A percentile compares a stretch with the other conserved stretches of the same genome.
Evolutionary conservation across 306 rosid species (phyloP).

Genomic region (Geum urbanum): DNA sequence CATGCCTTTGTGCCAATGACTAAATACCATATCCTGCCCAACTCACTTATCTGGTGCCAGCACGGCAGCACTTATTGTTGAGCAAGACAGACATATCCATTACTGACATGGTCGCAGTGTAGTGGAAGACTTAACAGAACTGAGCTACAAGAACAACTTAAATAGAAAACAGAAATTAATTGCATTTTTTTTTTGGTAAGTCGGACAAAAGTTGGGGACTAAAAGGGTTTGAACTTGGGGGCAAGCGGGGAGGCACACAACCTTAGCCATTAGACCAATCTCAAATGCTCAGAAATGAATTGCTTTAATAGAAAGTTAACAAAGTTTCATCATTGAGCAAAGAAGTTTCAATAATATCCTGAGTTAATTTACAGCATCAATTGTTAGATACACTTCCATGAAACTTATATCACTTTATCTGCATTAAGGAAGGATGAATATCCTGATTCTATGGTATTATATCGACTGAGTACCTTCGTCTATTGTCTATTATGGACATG

Average conservation of each 20-base stretch:
- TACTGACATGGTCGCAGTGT: not conserved
- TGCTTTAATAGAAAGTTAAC: not conserved
- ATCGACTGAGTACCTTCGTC: slow-evolving; percentile 38
- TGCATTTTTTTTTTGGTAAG: too few relatives aligned
- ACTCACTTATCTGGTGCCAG: not conserved
- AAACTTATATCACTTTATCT: slow-evolving; percentile 16
- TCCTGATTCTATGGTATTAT: slow-evolving; percentile 36
- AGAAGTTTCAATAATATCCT: slow-evolving; percentile 16
- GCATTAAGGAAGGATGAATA: slow-evolving; percentile 32
- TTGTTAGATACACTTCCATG: slow-evolving; percentile 20
- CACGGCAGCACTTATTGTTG: not conserved
- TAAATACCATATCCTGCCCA: not conserved
- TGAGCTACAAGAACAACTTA: not conserved
- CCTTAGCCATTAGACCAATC: too few relatives aligned
- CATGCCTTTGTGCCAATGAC: not conserved
- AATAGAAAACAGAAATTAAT: not conserved
- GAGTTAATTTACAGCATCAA: slow-evolving; percentile 32
- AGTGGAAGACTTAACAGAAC: not conserved
- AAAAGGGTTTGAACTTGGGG: too few relatives aligned
- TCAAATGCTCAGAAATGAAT: slow-evolving; percentile 5
- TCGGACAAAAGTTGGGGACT: too few relatives aligned
- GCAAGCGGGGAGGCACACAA: too few relatives aligned
- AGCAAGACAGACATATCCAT: not conserved
- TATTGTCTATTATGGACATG: slow-evolving; percentile 56
- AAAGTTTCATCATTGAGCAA: slow-evolving; percentile 5